These are phyloP conservation scores for Senna tora DNA, from an alignment of 306 rosid species.

Conservation along the genomic window DNA sequence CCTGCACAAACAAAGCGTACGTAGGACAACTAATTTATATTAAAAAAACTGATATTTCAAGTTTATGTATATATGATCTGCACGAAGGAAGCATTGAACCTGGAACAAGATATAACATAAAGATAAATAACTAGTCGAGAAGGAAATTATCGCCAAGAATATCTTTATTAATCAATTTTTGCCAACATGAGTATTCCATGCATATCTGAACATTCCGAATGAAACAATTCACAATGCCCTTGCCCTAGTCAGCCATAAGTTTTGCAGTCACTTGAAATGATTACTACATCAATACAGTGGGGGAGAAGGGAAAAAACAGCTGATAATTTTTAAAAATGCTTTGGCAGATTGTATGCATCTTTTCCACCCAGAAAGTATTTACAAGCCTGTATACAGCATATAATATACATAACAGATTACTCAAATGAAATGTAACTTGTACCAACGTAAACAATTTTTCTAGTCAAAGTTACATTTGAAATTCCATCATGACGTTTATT, in stretches of 20 bases:
- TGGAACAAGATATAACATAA: slow-evolving; percentile 21
- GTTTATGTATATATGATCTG: slow-evolving; percentile 12
- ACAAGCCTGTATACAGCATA: neutral
- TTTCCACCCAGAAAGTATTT: neutral
- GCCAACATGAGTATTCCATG: slow-evolving; percentile 1
- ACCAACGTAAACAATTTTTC: no score
- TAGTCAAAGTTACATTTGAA: no score
- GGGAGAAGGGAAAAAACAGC: neutral
- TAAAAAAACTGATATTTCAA: slow-evolving; percentile 31
- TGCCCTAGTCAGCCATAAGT: neutral
- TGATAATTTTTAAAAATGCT: neutral
- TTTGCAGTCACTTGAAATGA: no score
- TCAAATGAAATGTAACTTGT: no score
- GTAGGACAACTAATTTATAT: slow-evolving; percentile 12
- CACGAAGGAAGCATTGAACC: slow-evolving; percentile 25
- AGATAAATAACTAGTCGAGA: slow-evolving; percentile 11
- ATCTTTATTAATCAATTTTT: neutral
- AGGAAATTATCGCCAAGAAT: slow-evolving; percentile 11
- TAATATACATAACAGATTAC: neutral
- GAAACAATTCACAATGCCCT: neutral
- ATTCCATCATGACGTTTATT: neutral
- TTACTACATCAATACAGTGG: no score
- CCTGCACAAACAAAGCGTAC: slow-evolving; percentile 48
- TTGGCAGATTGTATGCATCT: neutral
- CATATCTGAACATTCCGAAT: slow-evolving; percentile 24